These are phyloP conservation scores for Diplocarpon mali DNA, from an alignment of 2,329 filamentous ascomycete genomes.

Conservation along the genomic window DNA sequence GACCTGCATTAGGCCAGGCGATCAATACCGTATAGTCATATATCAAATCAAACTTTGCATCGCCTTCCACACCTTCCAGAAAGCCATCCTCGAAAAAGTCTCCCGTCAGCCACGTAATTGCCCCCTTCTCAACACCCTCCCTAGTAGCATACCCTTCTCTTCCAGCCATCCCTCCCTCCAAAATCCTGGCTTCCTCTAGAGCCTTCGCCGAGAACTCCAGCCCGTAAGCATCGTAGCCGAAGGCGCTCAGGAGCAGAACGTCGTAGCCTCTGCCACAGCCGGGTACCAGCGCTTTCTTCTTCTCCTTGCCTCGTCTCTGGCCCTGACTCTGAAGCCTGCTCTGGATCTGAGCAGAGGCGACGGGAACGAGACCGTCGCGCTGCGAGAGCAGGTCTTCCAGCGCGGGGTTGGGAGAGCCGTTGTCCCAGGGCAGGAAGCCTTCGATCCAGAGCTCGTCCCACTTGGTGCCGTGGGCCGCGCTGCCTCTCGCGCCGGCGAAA, in stretches of 20 bases:
- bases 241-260: conserved; percentile 60
- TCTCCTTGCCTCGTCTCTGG: conserved; percentile 30
- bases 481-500: conserved; percentile 14
- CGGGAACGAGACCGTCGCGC: conserved; percentile 33
- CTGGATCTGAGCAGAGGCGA: not conserved
- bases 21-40: conserved; percentile 48
- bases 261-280: conserved; percentile 79
- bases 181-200: conserved; percentile 9
- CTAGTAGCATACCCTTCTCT: conserved; percentile 33
- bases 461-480: conserved; percentile 16
- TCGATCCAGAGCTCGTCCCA: conserved; percentile 41
- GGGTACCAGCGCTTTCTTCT: conserved; percentile 56
- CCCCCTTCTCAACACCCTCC: conserved; percentile 37
- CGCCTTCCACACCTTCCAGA: conserved; percentile 32
- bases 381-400: conserved; percentile 41
- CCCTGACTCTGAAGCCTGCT: not conserved
- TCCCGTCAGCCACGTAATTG: conserved; percentile 43
- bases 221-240: conserved; percentile 69
- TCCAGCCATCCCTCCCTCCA: conserved; percentile 23
- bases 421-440: conserved; percentile 42
- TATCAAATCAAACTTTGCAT: conserved; percentile 49
- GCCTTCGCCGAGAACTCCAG: conserved; percentile 40
- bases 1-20: not conserved
- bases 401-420: conserved; percentile 40
- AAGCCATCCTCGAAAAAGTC: conserved; percentile 59